Evolutionary conservation across 257 asterid species (phyloP), one percentile per base, ranked within the genome.

Genomic region (Petunia secreta): DNA sequence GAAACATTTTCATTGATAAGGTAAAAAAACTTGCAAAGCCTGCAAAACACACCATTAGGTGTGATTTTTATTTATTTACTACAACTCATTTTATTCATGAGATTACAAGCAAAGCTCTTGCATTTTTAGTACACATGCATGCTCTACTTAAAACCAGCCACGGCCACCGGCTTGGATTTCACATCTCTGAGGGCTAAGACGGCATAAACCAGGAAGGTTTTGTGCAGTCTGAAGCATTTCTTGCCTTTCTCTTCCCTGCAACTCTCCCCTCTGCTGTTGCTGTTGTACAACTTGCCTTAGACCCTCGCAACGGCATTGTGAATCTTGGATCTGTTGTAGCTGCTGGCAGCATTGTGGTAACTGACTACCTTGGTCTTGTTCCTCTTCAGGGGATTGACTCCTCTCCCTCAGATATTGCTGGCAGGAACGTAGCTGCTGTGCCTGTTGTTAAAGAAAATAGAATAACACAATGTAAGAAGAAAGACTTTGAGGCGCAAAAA

Each of bases 171-270:
- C 41, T 69, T 52, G 80, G 8, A 80, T 62, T 52, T 85, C 15
- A 83, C 91, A 89, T 40, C 58, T 52, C 2, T 55, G 89, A n/a
- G 88, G 84, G 63, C 87, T 76, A 4, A 85, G 46, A 15, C 90
- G 88, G 63, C 95, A 91, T 60, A 88, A 84, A 8, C 65, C 78
- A 0, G 95, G 91, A 60, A 89, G 82, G 3, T 86, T 83, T 8
- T 66, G 78, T 8, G 93, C 93, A 2, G 90, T 89, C 73, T 16
- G 39, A 62, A 88, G 13, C 92, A 91, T 91, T 77, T 91, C 87
- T n/a, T 75, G 80, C 84, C 44, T 79, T 50, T 89, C 85, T 60
- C 82, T 53, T 7, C 85, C 91, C 38, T 79, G 82, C 60, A 85
- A 41, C 57, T 36, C 81, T 41, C 85, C 89, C 8, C 0, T 8